A percentile compares a stretch with the other conserved stretches of the same genome.
These are phyloP conservation scores for Trichophyton equinum DNA, from an alignment of 2,329 filamentous ascomycete genomes.

Conservation along the genomic window DNA sequence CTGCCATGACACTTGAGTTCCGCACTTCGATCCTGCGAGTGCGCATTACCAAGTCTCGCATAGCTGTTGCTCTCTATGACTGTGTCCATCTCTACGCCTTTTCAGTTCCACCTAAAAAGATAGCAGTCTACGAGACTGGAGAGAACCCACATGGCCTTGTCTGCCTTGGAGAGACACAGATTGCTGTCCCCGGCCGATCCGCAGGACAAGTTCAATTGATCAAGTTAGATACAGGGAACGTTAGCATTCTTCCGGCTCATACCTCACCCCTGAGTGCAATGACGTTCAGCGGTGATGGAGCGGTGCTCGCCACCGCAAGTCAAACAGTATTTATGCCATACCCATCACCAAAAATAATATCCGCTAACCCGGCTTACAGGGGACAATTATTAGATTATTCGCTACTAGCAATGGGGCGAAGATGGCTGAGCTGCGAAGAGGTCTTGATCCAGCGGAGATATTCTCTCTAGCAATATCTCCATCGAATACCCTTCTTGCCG, in stretches of 20 bases:
- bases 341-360: neutral
- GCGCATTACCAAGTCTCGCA: conserved; percentile 59
- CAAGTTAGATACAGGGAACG: conserved; percentile 61
- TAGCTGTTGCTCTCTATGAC: conserved; percentile 71
- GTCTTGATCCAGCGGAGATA: conserved; percentile 75
- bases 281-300: conserved; percentile 64
- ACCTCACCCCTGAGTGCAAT: conserved; percentile 66
- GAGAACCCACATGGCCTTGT: conserved; percentile 74
- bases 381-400: conserved; percentile 80
- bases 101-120: conserved; percentile 55
- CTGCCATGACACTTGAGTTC: conserved; percentile 64
- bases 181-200: conserved; percentile 80
- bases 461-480: conserved; percentile 84
- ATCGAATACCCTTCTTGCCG: conserved; percentile 65
- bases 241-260: conserved; percentile 90
- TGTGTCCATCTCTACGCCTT: conserved; percentile 73
- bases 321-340: conserved; percentile 46
- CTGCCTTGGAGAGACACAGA: conserved; percentile 57
- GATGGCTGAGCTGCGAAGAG: conserved; percentile 72
- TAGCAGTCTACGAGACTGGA: conserved; percentile 70
- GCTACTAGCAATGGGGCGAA: conserved; percentile 67
- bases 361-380: conserved; percentile 33
- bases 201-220: conserved; percentile 81
- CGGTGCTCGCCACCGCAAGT: conserved; percentile 77
- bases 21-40: conserved; percentile 70